Evolutionary conservation across 2,329 filamentous ascomycete genomes (phyloP).

Genomic region (Diaporthe destruens): DNA sequence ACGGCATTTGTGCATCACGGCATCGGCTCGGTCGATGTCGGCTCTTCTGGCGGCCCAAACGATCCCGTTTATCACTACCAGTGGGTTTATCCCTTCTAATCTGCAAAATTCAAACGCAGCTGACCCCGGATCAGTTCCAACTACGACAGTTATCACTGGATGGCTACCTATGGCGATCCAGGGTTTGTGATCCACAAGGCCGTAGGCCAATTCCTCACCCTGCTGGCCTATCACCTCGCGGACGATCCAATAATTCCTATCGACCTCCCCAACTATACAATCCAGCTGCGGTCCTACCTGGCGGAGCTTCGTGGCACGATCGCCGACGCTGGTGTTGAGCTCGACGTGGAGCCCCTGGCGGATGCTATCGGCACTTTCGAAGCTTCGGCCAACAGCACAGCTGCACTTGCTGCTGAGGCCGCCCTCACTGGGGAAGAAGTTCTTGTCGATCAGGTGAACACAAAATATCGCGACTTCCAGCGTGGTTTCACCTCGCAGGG

Average conservation of each 20-base stretch:
- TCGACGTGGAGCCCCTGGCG: slow-evolving; percentile 13
- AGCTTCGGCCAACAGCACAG: slow-evolving; percentile 3
- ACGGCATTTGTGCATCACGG: slow-evolving; percentile 22
- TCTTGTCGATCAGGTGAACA: slow-evolving; percentile 4
- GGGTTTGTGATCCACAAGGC: slow-evolving; percentile 55
- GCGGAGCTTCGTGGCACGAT: slow-evolving; percentile 10
- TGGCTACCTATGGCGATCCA: slow-evolving; percentile 82
- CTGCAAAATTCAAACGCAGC: slow-evolving; percentile 49
- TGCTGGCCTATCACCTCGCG: slow-evolving; percentile 17
- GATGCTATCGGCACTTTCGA: slow-evolving; percentile 10
- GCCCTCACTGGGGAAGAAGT: background rate
- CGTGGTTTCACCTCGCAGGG: slow-evolving; percentile 25
- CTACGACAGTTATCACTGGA: slow-evolving; percentile 93
- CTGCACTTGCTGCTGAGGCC: slow-evolving; percentile 4
- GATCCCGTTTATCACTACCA: slow-evolving; percentile 21
- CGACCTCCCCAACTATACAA: slow-evolving; percentile 14
- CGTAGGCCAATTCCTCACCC: slow-evolving; percentile 17
- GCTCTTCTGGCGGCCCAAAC: background rate
- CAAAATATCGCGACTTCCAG: slow-evolving; percentile 29
- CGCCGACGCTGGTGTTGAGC: background rate
- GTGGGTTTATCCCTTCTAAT: background rate
- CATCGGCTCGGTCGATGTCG: slow-evolving; percentile 12
- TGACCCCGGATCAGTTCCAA: slow-evolving; percentile 91
- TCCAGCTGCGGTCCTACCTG: background rate
- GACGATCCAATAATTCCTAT: background rate